A percentile compares a stretch with the other conserved stretches of the same genome.
These are phyloP conservation scores for Irpex sp. DNA, from an alignment of 1,284 basidiomycete genomes.

Conservation along the genomic window DNA sequence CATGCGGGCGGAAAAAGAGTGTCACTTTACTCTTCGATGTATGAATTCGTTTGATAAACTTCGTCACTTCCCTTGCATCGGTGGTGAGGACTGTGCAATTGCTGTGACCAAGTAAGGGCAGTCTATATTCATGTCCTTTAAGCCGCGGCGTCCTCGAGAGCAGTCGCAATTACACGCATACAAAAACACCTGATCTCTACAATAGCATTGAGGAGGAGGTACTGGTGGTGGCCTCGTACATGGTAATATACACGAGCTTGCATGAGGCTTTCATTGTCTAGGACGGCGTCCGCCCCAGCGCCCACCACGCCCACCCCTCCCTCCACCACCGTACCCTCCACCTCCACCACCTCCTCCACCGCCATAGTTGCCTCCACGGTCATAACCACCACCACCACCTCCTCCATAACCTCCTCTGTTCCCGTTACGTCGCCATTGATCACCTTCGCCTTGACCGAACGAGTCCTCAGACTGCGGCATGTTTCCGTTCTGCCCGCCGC, in stretches of 20 bases:
- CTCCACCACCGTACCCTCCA: slow-evolving; percentile 17
- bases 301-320: slow-evolving; percentile 18
- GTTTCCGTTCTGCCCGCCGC: slow-evolving; percentile 32
- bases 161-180: too few relatives aligned
- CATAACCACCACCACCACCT: slow-evolving; percentile 19
- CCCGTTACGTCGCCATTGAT: slow-evolving; percentile 15
- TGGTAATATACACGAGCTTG: background rate
- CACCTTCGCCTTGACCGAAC: slow-evolving; percentile 28
- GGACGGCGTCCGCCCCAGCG: slow-evolving; percentile 14
- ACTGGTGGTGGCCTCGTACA: background rate
- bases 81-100: too few relatives aligned
- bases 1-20: too few relatives aligned
- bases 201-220: background rate
- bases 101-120: too few relatives aligned
- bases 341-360: slow-evolving; percentile 21
- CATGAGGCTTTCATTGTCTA: background rate
- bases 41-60: too few relatives aligned
- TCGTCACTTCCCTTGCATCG: too few relatives aligned
- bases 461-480: slow-evolving; percentile 35
- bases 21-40: too few relatives aligned
- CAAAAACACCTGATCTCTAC: background rate
- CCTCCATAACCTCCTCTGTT: slow-evolving; percentile 13
- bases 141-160: too few relatives aligned
- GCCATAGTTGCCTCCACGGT: slow-evolving; percentile 17
- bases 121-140: too few relatives aligned